Evolutionary conservation across 2,329 filamentous ascomycete species (phyloP).

Genomic region (Sclerotinia nivalis): DNA sequence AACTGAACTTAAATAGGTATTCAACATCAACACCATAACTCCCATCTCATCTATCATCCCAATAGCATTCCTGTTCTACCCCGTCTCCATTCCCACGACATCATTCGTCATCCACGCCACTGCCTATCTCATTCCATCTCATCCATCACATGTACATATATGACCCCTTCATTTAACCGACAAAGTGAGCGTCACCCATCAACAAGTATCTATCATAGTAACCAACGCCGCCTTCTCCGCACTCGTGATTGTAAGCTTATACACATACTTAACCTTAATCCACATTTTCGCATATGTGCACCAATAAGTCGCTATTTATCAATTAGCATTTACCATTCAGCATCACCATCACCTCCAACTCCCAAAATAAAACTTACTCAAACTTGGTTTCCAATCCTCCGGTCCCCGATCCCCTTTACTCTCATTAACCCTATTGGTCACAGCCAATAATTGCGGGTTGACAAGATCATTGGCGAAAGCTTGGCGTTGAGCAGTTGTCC

Average conservation of each 20-base stretch:
- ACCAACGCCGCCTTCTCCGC: slow-evolving; percentile 70
- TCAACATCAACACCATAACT: neutral
- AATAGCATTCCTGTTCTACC: neutral
- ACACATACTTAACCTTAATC: slow-evolving; percentile 77
- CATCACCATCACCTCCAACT: neutral
- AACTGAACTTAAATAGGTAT: neutral
- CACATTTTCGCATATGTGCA: slow-evolving; percentile 76
- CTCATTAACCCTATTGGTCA: slow-evolving; percentile 76
- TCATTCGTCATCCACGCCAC: neutral
- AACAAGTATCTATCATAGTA: slow-evolving; percentile 67
- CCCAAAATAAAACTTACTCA: slow-evolving; percentile 39
- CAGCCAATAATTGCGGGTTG: slow-evolving; percentile 75
- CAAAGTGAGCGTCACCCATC: neutral
- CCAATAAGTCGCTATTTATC: slow-evolving; percentile 57
- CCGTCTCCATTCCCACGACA: neutral
- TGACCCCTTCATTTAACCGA: neutral
- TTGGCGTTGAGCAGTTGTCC: slow-evolving; percentile 68
- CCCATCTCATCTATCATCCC: neutral
- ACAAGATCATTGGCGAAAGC: slow-evolving; percentile 75
- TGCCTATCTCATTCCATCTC: neutral
- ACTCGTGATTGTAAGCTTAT: slow-evolving; percentile 65
- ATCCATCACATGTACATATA: neutral
- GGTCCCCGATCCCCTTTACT: slow-evolving; percentile 72
- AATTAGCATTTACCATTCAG: neutral
- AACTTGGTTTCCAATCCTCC: slow-evolving; percentile 68